A percentile compares a stretch with the other conserved stretches of the same genome.
Conservation (phyloP, 345 rosid species). For the Gossypium longicalyx region DNA sequence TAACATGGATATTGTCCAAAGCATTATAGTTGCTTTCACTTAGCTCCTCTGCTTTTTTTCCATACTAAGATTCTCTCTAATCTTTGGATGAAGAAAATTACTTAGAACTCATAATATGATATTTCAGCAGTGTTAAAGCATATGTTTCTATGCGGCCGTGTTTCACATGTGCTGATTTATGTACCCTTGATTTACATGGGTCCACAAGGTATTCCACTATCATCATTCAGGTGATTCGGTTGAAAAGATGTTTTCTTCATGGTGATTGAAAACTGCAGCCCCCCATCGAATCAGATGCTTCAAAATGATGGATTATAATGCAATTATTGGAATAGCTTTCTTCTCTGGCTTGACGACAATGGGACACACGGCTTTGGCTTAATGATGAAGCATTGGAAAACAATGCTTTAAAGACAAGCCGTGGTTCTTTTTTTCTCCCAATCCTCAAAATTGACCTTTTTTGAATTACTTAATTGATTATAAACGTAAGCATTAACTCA, state of each 20-base stretch:
- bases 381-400: constrained; percentile 10
- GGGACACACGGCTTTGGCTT: constrained; percentile 5
- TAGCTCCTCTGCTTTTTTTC: too few relatives aligned
- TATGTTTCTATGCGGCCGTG: background rate
- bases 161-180: background rate
- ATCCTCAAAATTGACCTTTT: constrained; percentile 12
- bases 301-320: background rate
- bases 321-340: background rate
- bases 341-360: background rate
- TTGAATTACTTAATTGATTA: background rate
- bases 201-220: background rate
- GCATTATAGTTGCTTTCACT: background rate
- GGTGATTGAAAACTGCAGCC: background rate
- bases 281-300: constrained; percentile 8
- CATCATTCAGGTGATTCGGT: background rate
- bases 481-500: background rate
- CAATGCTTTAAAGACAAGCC: background rate
- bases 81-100: too few relatives aligned
- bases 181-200: background rate
- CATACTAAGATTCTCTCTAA: too few relatives aligned
- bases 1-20: background rate
- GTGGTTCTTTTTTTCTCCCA: background rate
- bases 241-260: background rate
- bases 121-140: too few relatives aligned
- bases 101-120: too few relatives aligned